phyloP scores from a whole-genome alignment of 805 yeast species.

The Candida andamanensis region DNA sequence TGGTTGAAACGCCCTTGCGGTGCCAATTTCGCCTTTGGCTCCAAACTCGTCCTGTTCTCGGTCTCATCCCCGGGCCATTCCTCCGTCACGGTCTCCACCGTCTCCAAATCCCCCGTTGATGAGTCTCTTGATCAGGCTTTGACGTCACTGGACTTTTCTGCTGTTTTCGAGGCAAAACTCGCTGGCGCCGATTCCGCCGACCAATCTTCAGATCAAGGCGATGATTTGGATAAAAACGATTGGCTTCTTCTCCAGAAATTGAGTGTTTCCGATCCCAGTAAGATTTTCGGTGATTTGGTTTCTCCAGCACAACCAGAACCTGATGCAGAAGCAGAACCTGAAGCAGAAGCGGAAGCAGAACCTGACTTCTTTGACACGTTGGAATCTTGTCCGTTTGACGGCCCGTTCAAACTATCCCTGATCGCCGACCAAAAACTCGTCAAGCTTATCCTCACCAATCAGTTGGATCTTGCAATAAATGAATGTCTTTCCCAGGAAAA shows the following conservation, averaged over 20 bases:
- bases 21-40: slow-evolving; percentile 91
- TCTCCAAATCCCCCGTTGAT: slow-evolving; percentile 32
- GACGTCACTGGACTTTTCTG: slow-evolving; percentile 46
- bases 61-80: slow-evolving; percentile 39
- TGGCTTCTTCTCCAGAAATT: slow-evolving; percentile 60
- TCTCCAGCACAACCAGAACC: slow-evolving; percentile 13
- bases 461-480: slow-evolving; percentile 62
- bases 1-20: slow-evolving; percentile 78
- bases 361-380: slow-evolving; percentile 37
- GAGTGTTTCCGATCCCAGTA: slow-evolving; percentile 44
- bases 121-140: slow-evolving; percentile 53
- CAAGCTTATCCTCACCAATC: slow-evolving; percentile 51
- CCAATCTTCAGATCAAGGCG: slow-evolving; percentile 26
- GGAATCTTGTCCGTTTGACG: slow-evolving; percentile 45
- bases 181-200: too few species aligned
- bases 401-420: slow-evolving; percentile 44
- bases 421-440: slow-evolving; percentile 40
- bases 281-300: slow-evolving; percentile 35
- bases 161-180: slow-evolving; percentile 52
- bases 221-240: slow-evolving; percentile 46
- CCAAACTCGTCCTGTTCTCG: slow-evolving; percentile 63
- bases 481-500: slow-evolving; percentile 57
- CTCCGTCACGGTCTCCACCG: slow-evolving; percentile 38
- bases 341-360: slow-evolving; percentile 12
- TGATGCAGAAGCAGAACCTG: slow-evolving; percentile 8